Percentiles rank a stretch among this genome's conserved stretches.
phyloP scores from a whole-genome alignment of 1,284 basidiomycete species.

The Phlebopus sp. region DNA sequence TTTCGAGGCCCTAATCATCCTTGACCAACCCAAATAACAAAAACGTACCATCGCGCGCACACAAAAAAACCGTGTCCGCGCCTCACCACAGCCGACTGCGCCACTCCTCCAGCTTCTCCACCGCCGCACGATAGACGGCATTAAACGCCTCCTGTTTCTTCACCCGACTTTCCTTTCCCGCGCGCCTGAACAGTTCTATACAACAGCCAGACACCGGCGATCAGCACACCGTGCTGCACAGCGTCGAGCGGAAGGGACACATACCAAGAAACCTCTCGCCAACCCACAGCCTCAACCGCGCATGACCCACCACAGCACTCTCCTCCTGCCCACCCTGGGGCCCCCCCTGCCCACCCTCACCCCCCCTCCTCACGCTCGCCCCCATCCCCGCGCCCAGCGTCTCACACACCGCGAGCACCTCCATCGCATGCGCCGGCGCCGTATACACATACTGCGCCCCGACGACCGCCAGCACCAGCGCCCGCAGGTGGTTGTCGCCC shows the following conservation, averaged over 20 bases:
- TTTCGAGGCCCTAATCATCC: too few species aligned
- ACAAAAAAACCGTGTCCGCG: too few species aligned
- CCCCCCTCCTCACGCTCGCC: conserved; percentile 29
- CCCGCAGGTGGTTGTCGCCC: conserved; percentile 69
- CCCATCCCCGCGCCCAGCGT: conserved; percentile 70
- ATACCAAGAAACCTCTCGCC: conserved; percentile 64
- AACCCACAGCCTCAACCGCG: conserved; percentile 64
- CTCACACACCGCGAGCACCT: conserved; percentile 62
- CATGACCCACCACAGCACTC: conserved; percentile 53
- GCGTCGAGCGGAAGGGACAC: too few species aligned
- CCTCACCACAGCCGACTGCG: conserved; percentile 20
- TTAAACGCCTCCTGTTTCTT: conserved; percentile 37
- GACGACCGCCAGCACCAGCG: conserved; percentile 61
- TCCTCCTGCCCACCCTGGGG: conserved; percentile 14
- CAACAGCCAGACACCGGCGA: neutral
- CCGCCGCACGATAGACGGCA: conserved; percentile 21
- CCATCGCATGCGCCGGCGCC: conserved; percentile 59
- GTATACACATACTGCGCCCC: conserved; percentile 70
- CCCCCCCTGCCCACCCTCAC: conserved; percentile 16
- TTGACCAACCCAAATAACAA: too few species aligned
- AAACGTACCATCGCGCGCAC: too few species aligned
- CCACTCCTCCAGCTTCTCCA: conserved; percentile 20
- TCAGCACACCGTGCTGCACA: too few species aligned
- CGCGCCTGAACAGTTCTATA: conserved; percentile 53
- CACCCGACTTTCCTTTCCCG: conserved; percentile 45